phyloP scores from a whole-genome alignment of 495 filamentous ascomycete genomes.

The Neurospora pannonica region DNA sequence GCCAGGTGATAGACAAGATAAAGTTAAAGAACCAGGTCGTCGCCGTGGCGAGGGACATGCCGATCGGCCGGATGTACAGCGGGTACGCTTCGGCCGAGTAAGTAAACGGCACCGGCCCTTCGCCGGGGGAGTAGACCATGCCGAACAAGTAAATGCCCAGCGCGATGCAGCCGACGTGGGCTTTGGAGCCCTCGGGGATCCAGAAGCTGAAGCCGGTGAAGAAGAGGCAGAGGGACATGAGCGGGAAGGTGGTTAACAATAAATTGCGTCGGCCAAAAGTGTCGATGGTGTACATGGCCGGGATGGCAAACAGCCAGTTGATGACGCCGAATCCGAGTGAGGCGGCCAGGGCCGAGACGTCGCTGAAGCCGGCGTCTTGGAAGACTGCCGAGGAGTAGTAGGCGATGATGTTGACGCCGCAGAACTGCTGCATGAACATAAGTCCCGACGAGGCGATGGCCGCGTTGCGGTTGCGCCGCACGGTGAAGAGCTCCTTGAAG shows the following conservation, averaged over 20 bases:
- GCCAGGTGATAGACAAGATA: constrained; percentile 59
- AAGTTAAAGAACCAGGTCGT: constrained; percentile 66
- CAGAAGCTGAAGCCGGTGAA: constrained; percentile 77
- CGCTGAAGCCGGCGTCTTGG: constrained; percentile 44
- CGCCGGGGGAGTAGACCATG: constrained; percentile 68
- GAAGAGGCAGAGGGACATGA: constrained; percentile 63
- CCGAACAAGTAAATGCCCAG: constrained; percentile 69
- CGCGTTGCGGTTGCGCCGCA: constrained; percentile 70
- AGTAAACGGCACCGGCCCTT: constrained; percentile 75
- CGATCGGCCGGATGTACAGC: constrained; percentile 60
- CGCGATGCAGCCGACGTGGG: constrained; percentile 48
- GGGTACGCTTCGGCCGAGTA: constrained; percentile 78
- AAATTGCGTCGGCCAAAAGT: constrained; percentile 76
- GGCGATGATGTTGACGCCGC: constrained; percentile 56
- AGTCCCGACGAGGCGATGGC: constrained; percentile 65
- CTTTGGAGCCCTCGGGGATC: constrained; percentile 43
- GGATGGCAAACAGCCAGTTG: constrained; percentile 71
- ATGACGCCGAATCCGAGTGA: constrained; percentile 71
- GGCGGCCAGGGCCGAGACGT: constrained; percentile 49
- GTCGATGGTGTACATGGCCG: constrained; percentile 74
- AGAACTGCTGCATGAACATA: constrained; percentile 84
- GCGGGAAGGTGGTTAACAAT: constrained; percentile 66
- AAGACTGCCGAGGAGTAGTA: constrained; percentile 66
- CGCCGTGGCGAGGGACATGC: constrained; percentile 59
- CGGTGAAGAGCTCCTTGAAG: constrained; percentile 58